Percentiles rank a stretch among this genome's conserved stretches.
Evolutionary conservation across 495 filamentous ascomycete species (phyloP).

Genomic region (Aspergillus indologenus): DNA sequence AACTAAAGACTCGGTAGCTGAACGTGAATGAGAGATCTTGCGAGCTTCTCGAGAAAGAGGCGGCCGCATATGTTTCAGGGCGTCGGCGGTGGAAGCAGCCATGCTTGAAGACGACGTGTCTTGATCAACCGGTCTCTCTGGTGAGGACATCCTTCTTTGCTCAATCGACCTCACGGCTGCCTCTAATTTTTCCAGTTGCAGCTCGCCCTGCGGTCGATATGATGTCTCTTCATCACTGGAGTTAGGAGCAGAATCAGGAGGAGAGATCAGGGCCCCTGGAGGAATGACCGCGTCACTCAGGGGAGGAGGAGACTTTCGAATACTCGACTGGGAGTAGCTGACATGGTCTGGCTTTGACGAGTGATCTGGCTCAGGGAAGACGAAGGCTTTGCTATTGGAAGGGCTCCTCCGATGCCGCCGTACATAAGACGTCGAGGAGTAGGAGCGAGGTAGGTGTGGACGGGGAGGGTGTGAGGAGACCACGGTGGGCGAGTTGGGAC

Average conservation of each 20-base stretch:
- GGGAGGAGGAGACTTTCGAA: slow-evolving; percentile 78
- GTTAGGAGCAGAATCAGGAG: slow-evolving; percentile 74
- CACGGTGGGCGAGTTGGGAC: slow-evolving; percentile 35
- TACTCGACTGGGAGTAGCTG: slow-evolving; percentile 52
- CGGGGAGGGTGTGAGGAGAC: slow-evolving; percentile 38
- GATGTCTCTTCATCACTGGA: slow-evolving; percentile 80
- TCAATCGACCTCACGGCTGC: slow-evolving; percentile 78
- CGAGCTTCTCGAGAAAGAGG: slow-evolving; percentile 55
- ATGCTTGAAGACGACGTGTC: slow-evolving; percentile 30
- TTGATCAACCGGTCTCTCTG: slow-evolving; percentile 42
- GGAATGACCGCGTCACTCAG: slow-evolving; percentile 69
- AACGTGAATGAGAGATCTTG: slow-evolving; percentile 77
- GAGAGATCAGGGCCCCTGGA: slow-evolving; percentile 77
- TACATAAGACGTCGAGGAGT: slow-evolving; percentile 73
- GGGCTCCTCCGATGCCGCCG: slow-evolving; percentile 65
- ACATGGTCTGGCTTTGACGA: slow-evolving; percentile 42
- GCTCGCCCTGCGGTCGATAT: slow-evolving; percentile 52
- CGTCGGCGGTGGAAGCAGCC: slow-evolving; percentile 6
- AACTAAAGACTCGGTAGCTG: slow-evolving; percentile 74
- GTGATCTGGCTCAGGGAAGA: slow-evolving; percentile 28
- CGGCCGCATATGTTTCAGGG: slow-evolving; percentile 22
- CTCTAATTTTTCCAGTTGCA: slow-evolving; percentile 73
- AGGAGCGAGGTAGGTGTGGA: slow-evolving; percentile 64
- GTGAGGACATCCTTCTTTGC: slow-evolving; percentile 62
- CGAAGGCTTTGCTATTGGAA: slow-evolving; percentile 45